Conservation (phyloP, 768 basidiomycete genomes). For the Cubamyces lactineus region DNA sequence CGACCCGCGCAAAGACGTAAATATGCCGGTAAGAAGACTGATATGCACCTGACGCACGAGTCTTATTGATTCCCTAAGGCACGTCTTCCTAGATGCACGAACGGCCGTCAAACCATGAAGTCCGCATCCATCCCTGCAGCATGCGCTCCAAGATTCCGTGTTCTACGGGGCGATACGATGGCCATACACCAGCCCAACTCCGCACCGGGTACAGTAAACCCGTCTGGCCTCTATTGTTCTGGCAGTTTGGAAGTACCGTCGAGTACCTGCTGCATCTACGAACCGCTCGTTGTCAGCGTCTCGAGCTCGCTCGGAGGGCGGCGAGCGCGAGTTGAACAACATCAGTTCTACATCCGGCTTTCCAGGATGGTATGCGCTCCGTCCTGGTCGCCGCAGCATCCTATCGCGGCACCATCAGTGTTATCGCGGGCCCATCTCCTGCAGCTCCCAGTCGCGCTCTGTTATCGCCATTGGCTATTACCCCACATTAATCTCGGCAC, state of each 20-base stretch:
- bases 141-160: background rate
- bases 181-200: constrained; percentile 7
- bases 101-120: background rate
- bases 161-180: background rate
- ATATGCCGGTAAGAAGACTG: constrained; percentile 2
- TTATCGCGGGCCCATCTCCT: constrained; percentile 17
- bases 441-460: constrained; percentile 1
- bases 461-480: constrained; percentile 21
- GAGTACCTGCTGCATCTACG: constrained; percentile 15
- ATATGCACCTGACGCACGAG: no score
- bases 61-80: no score
- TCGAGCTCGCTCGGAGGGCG: background rate
- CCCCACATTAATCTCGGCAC: constrained; percentile 23
- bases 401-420: constrained; percentile 21
- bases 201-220: constrained; percentile 10
- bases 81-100: background rate
- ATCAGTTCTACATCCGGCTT: constrained; percentile 16
- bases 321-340: background rate
- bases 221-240: constrained; percentile 11
- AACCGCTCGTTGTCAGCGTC: constrained; percentile 8
- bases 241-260: constrained; percentile 12
- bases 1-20: constrained; percentile 1
- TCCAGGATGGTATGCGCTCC: constrained; percentile 4
- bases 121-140: background rate
- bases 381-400: constrained; percentile 2